phyloP scores from a whole-genome alignment of 2,329 filamentous ascomycete species.

The Daldinia eschscholtzii region DNA sequence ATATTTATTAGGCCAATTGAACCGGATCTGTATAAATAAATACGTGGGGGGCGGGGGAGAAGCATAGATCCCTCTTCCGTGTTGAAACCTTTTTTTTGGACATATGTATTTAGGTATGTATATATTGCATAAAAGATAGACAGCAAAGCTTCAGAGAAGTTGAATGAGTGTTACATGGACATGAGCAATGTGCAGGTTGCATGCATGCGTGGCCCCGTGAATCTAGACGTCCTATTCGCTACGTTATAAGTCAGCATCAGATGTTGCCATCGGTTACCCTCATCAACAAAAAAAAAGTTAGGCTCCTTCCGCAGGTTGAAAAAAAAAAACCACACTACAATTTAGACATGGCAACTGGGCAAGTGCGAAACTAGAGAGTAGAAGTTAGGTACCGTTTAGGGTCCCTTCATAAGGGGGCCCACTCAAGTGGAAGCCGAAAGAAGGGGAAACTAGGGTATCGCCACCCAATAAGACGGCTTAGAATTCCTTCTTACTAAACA shows the following conservation, averaged over 20 bases:
- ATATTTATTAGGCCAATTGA: neutral
- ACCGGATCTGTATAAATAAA: neutral
- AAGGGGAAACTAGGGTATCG: slow-evolving; percentile 25
- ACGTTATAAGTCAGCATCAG: slow-evolving; percentile 23
- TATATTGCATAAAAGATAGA: neutral
- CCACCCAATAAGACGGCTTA: slow-evolving; percentile 34
- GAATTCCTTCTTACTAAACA: slow-evolving; percentile 41
- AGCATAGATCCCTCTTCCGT: too few species aligned
- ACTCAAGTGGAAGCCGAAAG: slow-evolving; percentile 37
- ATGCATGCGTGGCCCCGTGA: slow-evolving; percentile 22
- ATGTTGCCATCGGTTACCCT: slow-evolving; percentile 32
- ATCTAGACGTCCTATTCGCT: slow-evolving; percentile 22
- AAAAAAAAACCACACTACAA: neutral
- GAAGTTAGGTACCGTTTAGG: neutral
- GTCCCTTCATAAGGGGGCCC: slow-evolving; percentile 28
- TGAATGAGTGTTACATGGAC: neutral
- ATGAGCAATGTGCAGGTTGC: slow-evolving; percentile 14
- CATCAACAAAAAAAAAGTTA: neutral
- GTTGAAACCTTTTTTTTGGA: neutral
- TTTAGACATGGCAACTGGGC: neutral
- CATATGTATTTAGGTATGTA: neutral
- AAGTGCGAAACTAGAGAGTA: neutral
- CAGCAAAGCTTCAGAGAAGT: too few species aligned
- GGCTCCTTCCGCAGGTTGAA: too few species aligned
- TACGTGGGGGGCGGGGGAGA: neutral